phyloP scores from a whole-genome alignment of 208 protist species.

The Crithidia sp. region DNA sequence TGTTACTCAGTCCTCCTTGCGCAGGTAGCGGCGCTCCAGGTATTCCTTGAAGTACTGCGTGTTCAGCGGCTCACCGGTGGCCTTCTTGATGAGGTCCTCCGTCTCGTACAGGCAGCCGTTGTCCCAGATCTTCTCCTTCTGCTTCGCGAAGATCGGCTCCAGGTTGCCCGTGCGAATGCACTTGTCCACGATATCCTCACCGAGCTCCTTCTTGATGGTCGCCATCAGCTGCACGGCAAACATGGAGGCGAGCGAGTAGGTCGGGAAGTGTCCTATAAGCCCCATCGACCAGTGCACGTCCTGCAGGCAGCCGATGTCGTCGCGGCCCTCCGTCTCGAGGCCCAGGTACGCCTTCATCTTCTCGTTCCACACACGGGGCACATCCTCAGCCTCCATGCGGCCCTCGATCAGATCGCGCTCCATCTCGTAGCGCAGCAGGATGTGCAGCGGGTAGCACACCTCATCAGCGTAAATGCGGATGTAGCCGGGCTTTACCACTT shows the following conservation, averaged over 20 bases:
- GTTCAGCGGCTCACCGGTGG: conserved; percentile 77
- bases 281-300: conserved; percentile 88
- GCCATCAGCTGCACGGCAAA: conserved; percentile 82
- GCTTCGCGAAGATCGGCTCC: conserved; percentile 64
- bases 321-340: conserved; percentile 72
- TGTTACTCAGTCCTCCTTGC: conserved; percentile 7
- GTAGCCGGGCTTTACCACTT: conserved; percentile 62
- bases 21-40: conserved; percentile 74
- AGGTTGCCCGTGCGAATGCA: conserved; percentile 70
- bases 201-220: conserved; percentile 65
- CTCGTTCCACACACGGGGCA: conserved; percentile 83
- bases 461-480: conserved; percentile 91
- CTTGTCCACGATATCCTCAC: conserved; percentile 52
- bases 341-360: conserved; percentile 92
- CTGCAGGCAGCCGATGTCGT: conserved; percentile 85
- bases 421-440: conserved; percentile 91
- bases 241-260: conserved; percentile 86
- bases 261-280: conserved; percentile 88
- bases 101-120: conserved; percentile 60
- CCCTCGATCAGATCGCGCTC: conserved; percentile 88
- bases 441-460: conserved; percentile 91
- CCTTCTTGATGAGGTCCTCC: conserved; percentile 81
- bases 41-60: conserved; percentile 69
- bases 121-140: conserved; percentile 80
- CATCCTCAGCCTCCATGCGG: conserved; percentile 69